Base-by-base conservation (phyloP, 2,329 filamentous ascomycete genomes). In the Hypoxylon rubiginosum region DNA sequence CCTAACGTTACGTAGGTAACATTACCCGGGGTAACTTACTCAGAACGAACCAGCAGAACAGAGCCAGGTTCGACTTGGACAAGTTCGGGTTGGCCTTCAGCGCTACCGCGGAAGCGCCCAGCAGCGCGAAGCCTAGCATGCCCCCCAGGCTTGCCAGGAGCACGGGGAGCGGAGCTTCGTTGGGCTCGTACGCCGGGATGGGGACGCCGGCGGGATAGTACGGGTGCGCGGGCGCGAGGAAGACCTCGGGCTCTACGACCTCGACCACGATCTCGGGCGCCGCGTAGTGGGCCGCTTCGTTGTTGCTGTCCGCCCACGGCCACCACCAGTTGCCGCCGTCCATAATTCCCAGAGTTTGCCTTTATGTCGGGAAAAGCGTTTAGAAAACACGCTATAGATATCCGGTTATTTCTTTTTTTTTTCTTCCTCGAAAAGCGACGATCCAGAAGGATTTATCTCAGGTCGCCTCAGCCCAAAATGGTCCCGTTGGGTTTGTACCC, bases 41-140 rank as follows among this genome's bases (percentile, higher is more conserved):
- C 48, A 87, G 68, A 1, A 83, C 78, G 71, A 88, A 89, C 87
- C 87, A 89, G 13, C 78, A 78, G 3, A 84, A 79, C 6, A 82
- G 77, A 32, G 81, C 79, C 61, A 81, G 78, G 13, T 86, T 83
- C 4, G 79, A 79, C 2, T 68, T 59, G 6, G 75, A 65, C 54
- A 85, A 68, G 2, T 60, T 64, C 2, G 76, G 73, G 50, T 79
- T 79, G 7, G 68, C 26, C 39, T 70, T 75, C 34, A 68, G 72
- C 0, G 79, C 80, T 1, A 78, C 43, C 4, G 71, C 58, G 41
- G 79, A 68, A 1, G 79, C 76, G 0, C 71, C 67, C 15, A 77
- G 67, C n/a, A 85, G 67, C 4, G 81, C 74, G 58, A 75, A 72
- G 19, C 73, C 74, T 11, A 83, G 68, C 19, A 83, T 75, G 43